Conservation (phyloP, 1,284 basidiomycete genomes). For the Cryptococcus depauperatus region DNA sequence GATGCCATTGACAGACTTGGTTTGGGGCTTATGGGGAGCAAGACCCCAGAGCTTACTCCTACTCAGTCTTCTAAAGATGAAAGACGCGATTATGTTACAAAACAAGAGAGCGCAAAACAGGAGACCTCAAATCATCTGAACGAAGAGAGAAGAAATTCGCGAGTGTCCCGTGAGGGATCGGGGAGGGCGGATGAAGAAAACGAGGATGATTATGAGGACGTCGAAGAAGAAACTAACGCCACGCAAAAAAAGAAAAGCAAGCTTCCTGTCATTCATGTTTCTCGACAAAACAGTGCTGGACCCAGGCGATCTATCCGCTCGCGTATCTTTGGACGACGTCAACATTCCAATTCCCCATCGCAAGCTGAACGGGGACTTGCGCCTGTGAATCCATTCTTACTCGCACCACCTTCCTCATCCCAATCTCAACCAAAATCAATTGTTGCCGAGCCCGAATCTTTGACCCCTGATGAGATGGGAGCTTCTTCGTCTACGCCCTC, state of each 20-base stretch:
- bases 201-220: conserved; percentile 14
- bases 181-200: conserved; percentile 8
- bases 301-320: conserved; percentile 5
- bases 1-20: conserved; percentile 28
- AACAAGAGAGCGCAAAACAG: neutral
- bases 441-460: conserved; percentile 8
- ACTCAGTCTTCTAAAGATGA: neutral
- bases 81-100: neutral
- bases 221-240: neutral
- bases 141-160: neutral
- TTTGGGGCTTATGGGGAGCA: conserved; percentile 15
- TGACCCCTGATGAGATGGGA: neutral
- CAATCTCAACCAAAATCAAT: conserved; percentile 3
- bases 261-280: neutral
- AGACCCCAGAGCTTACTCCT: neutral
- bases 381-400: neutral
- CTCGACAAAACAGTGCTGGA: neutral
- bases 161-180: neutral
- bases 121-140: neutral
- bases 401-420: neutral
- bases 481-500: neutral
- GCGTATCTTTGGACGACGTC: conserved; percentile 1
- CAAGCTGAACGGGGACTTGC: conserved; percentile 16
- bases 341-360: conserved; percentile 3
- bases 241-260: neutral